Evolutionary conservation across 768 basidiomycete genomes (phyloP).

Genomic region (Hygrophorus pudorinus): DNA sequence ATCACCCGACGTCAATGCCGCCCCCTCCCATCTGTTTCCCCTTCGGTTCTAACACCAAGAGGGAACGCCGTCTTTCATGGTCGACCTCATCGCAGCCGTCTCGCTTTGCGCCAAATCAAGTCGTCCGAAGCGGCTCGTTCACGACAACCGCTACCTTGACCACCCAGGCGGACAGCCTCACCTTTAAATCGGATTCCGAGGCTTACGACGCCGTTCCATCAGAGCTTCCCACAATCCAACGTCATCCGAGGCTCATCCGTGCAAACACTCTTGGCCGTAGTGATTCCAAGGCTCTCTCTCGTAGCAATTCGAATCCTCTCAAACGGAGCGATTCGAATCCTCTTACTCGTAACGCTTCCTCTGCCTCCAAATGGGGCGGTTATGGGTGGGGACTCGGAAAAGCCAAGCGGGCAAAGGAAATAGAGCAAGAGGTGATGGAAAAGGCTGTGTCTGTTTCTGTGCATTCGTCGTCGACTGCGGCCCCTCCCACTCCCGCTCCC

Average conservation of each 20-base stretch:
- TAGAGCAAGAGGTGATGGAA: slow-evolving; percentile 22
- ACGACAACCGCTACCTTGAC: slow-evolving; percentile 35
- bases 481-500: slow-evolving; percentile 9
- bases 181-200: slow-evolving; percentile 55
- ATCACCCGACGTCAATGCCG: slow-evolving; percentile 31
- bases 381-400: slow-evolving; percentile 64
- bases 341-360: slow-evolving; percentile 31
- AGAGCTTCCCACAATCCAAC: slow-evolving; percentile 26
- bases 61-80: slow-evolving; percentile 32
- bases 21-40: slow-evolving; percentile 54
- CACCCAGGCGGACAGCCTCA: slow-evolving; percentile 35
- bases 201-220: slow-evolving; percentile 40
- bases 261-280: slow-evolving; percentile 49
- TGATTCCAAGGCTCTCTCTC: too few relatives aligned
- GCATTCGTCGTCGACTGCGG: slow-evolving; percentile 15
- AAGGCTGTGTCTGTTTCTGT: slow-evolving; percentile 15
- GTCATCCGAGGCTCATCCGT: slow-evolving; percentile 33
- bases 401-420: slow-evolving; percentile 30
- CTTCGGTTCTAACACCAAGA: slow-evolving; percentile 32
- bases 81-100: slow-evolving; percentile 17
- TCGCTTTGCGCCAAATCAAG: slow-evolving; percentile 15
- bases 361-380: slow-evolving; percentile 41
- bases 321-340: neutral
- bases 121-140: slow-evolving; percentile 32
- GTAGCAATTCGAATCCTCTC: too few relatives aligned